Conservation (phyloP, 2,329 filamentous ascomycete genomes). For the Xylariaceae sp. region DNA sequence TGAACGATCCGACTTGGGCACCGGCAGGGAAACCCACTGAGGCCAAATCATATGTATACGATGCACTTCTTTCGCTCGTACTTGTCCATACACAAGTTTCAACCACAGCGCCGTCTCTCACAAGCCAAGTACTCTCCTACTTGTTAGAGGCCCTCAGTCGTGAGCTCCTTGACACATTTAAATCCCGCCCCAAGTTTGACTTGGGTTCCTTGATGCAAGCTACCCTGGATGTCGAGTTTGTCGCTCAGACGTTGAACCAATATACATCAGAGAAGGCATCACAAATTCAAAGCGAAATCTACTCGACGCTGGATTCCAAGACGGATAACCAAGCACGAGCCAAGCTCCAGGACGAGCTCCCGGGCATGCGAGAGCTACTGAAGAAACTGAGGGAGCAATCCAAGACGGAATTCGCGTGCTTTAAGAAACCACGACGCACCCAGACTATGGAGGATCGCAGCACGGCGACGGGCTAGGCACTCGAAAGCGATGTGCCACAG, state of each 20-base stretch:
- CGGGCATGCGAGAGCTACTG: slow-evolving; percentile 81
- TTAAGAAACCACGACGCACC: slow-evolving; percentile 46
- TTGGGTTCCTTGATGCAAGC: slow-evolving; percentile 90
- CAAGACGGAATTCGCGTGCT: slow-evolving; percentile 83
- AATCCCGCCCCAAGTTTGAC: slow-evolving; percentile 60
- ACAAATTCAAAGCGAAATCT: slow-evolving; percentile 83
- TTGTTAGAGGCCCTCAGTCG: slow-evolving; percentile 77
- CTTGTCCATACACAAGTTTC: slow-evolving; percentile 88
- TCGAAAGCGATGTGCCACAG: slow-evolving; percentile 10
- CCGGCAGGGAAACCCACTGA: slow-evolving; percentile 63
- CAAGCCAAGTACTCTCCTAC: slow-evolving; percentile 76
- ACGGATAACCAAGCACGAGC: slow-evolving; percentile 84
- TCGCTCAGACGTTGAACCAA: slow-evolving; percentile 85
- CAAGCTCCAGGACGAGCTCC: slow-evolving; percentile 78
- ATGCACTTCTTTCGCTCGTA: slow-evolving; percentile 77
- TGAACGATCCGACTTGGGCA: slow-evolving; percentile 68
- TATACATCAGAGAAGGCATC: slow-evolving; percentile 83
- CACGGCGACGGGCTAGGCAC: slow-evolving; percentile 29
- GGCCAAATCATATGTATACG: slow-evolving; percentile 86
- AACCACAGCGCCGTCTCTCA: slow-evolving; percentile 72
- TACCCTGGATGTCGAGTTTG: slow-evolving; percentile 93
- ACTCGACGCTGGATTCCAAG: slow-evolving; percentile 81
- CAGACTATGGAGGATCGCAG: slow-evolving; percentile 14
- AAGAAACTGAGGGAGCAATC: slow-evolving; percentile 80
- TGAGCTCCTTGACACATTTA: slow-evolving; percentile 79